Conservation (phyloP, 768 basidiomycete genomes). For the Psilocybe subaeruginosa region DNA sequence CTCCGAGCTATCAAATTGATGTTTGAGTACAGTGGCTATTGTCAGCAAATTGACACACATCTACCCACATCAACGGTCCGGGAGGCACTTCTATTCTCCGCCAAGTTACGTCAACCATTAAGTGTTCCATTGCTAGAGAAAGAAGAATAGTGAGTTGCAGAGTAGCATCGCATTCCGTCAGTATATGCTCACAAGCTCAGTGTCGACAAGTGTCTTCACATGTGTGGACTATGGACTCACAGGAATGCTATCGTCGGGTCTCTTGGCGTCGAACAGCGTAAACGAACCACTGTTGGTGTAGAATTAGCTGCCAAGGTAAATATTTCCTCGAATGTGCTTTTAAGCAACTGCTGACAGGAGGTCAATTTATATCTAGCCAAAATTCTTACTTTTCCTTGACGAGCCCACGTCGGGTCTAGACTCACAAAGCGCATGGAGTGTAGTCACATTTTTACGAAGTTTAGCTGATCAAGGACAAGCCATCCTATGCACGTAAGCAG, state of each 20-base stretch:
- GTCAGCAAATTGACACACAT: constrained; percentile 85
- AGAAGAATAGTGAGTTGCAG: constrained; percentile 64
- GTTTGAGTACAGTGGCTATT: constrained; percentile 59
- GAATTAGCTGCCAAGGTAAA: constrained; percentile 82
- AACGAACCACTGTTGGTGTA: constrained; percentile 85
- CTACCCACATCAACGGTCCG: constrained; percentile 73
- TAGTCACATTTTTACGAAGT: constrained; percentile 71
- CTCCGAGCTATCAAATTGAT: not conserved
- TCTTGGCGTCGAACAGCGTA: constrained; percentile 69
- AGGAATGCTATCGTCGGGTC: constrained; percentile 66
- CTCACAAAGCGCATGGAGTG: constrained; percentile 85
- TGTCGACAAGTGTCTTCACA: constrained; percentile 50
- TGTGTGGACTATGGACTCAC: constrained; percentile 63
- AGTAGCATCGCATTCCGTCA: constrained; percentile 24
- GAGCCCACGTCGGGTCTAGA: constrained; percentile 92
- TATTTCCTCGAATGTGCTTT: not conserved
- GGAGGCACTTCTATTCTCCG: constrained; percentile 81
- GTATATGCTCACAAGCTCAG: constrained; percentile 21
- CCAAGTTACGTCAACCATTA: constrained; percentile 74
- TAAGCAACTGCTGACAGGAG: not conserved
- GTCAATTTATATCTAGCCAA: constrained; percentile 51
- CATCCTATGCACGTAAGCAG: constrained; percentile 78
- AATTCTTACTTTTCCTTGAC: constrained; percentile 84
- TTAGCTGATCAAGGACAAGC: constrained; percentile 83
- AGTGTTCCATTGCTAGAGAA: constrained; percentile 70